Evolutionary conservation across 1,284 basidiomycete genomes (phyloP).

Genomic region (Rhodotorula sp.): DNA sequence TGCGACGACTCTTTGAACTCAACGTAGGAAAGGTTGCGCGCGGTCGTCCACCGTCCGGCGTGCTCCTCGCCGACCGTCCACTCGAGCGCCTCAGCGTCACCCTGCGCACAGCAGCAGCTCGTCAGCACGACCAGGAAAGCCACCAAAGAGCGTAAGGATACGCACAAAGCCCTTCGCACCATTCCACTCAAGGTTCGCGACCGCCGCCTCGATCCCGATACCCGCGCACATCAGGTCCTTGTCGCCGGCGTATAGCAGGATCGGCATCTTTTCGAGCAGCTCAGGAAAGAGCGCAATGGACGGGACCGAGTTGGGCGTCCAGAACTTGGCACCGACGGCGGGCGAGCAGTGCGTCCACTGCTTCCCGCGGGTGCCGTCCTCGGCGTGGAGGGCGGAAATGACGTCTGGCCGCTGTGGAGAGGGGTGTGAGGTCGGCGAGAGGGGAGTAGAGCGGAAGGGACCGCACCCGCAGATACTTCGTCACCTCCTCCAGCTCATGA

Average conservation of each 20-base stretch:
- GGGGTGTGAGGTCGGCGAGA: no score
- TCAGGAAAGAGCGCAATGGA: constrained; percentile 76
- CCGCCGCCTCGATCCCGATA: constrained; percentile 81
- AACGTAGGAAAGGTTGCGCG: constrained; percentile 88
- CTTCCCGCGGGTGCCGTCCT: constrained; percentile 59
- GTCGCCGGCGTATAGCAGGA: constrained; percentile 39
- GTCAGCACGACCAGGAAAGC: neutral
- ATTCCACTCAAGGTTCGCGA: constrained; percentile 80
- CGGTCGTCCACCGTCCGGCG: constrained; percentile 86
- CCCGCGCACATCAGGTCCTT: constrained; percentile 72
- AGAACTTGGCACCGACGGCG: constrained; percentile 69
- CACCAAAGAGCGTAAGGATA: neutral
- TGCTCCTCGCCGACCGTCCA: constrained; percentile 78
- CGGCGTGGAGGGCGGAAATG: constrained; percentile 78
- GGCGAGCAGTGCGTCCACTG: constrained; percentile 85
- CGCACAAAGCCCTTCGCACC: constrained; percentile 71
- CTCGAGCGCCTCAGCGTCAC: constrained; percentile 66
- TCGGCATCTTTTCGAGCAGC: constrained; percentile 70
- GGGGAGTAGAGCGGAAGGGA: constrained; percentile 15
- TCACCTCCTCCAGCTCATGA: constrained; percentile 74
- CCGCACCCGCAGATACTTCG: constrained; percentile 75
- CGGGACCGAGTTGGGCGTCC: constrained; percentile 64
- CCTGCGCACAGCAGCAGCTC: constrained; percentile 1
- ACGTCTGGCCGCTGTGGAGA: constrained; percentile 72
- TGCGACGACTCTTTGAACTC: constrained; percentile 82